Evolutionary conservation across 2,329 filamentous ascomycete genomes (phyloP).

Genomic region (Rhinocladiella mackenziei): DNA sequence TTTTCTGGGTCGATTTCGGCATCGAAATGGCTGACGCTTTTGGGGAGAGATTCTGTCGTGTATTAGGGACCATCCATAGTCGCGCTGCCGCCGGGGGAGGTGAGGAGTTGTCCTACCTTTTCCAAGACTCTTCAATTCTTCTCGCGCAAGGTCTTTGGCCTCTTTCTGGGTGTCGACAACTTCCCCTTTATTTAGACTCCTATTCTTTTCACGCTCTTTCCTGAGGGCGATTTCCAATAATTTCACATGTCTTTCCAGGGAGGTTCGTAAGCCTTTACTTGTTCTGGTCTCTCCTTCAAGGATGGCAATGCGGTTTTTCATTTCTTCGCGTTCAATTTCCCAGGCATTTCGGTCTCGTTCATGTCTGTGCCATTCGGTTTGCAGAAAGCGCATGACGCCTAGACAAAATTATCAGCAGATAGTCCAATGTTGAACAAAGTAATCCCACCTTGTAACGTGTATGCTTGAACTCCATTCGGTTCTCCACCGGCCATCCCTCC

Average conservation of each 20-base stretch:
- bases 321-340: conserved; percentile 98
- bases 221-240: conserved; percentile 86
- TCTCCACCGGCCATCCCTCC: conserved; percentile 24
- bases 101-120: conserved; percentile 34
- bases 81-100: not conserved
- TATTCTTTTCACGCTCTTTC: conserved; percentile 71
- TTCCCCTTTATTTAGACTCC: conserved; percentile 47
- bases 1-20: conserved; percentile 41
- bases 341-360: conserved; percentile 96
- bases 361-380: conserved; percentile 98
- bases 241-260: conserved; percentile 81
- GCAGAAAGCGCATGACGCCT: conserved; percentile 99
- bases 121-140: conserved; percentile 39
- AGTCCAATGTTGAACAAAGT: not conserved
- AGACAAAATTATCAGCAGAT: conserved; percentile 9
- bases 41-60: conserved; percentile 17
- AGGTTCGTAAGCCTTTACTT: conserved; percentile 82
- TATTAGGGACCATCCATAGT: conserved; percentile 7
- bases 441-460: conserved; percentile 28
- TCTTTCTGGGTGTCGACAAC: conserved; percentile 49
- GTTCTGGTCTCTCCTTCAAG: conserved; percentile 86
- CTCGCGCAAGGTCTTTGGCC: conserved; percentile 45
- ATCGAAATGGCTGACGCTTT: conserved; percentile 46
- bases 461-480: conserved; percentile 29
- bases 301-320: conserved; percentile 94